These are phyloP conservation scores for Trichophyton mentagrophytes DNA, from an alignment of 2,329 filamentous ascomycete genomes.

Conservation along the genomic window DNA sequence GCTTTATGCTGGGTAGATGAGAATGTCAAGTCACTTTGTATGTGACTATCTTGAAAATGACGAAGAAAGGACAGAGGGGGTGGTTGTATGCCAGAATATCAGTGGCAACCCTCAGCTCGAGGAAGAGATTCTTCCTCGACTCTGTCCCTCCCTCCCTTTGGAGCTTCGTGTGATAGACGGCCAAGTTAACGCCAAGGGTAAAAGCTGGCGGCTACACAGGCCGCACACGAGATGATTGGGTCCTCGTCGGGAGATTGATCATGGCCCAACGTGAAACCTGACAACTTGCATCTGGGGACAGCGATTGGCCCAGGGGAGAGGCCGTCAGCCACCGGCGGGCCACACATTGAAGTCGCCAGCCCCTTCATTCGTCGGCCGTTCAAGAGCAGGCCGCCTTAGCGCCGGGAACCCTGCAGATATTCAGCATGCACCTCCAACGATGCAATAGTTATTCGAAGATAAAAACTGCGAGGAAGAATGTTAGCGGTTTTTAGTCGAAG, in stretches of 20 bases:
- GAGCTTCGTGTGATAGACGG: not conserved
- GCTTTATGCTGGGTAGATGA: not conserved
- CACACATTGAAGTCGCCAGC: too few relatives aligned
- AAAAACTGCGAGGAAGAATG: too few relatives aligned
- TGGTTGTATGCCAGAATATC: not conserved
- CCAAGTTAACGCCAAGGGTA: not conserved
- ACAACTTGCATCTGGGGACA: not conserved
- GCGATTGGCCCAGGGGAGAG: not conserved
- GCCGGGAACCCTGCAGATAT: too few relatives aligned
- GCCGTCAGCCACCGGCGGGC: too few relatives aligned
- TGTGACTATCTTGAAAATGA: not conserved
- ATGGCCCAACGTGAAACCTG: not conserved
- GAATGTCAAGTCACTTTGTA: not conserved
- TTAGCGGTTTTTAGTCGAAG: too few relatives aligned
- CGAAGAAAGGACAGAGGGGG: not conserved
- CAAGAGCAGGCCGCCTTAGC: too few relatives aligned
- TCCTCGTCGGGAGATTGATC: not conserved
- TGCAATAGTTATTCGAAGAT: too few relatives aligned
- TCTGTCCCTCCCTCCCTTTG: not conserved
- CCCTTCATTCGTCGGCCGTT: too few relatives aligned
- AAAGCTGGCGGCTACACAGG: conserved; percentile 1
- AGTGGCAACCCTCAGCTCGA: not conserved
- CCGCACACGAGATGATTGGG: not conserved
- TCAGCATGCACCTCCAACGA: too few relatives aligned
- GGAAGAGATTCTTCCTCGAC: not conserved